A percentile compares a stretch with the other conserved stretches of the same genome.
Conservation (phyloP, 495 filamentous ascomycete genomes). For the Trichoderma asperelloides region DNA sequence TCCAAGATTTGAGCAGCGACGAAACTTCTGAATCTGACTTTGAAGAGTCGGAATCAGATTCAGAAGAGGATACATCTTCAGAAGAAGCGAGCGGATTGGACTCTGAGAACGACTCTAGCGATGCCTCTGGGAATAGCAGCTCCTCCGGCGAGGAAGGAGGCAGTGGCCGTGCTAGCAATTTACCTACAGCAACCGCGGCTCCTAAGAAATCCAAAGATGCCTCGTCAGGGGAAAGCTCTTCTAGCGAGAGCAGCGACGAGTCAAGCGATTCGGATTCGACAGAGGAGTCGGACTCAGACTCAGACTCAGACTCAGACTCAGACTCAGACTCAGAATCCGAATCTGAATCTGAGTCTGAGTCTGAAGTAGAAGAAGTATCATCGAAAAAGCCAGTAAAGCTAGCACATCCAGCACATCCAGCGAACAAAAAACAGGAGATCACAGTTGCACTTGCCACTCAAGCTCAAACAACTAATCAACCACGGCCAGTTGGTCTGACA, state of each 20-base stretch:
- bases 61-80: neutral
- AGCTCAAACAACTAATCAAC: conserved; percentile 8
- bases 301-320: conserved; percentile 15
- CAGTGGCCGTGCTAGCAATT: neutral
- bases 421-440: neutral
- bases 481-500: conserved; percentile 8
- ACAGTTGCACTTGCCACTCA: neutral
- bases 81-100: neutral
- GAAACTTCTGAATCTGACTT: neutral
- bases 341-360: conserved; percentile 13
- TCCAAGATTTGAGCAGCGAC: neutral
- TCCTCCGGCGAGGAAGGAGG: neutral
- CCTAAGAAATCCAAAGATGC: neutral
- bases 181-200: neutral
- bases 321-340: conserved; percentile 12
- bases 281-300: conserved; percentile 19
- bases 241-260: neutral
- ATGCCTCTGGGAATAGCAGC: neutral
- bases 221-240: neutral
- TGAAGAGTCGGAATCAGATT: neutral
- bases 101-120: neutral
- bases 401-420: neutral
- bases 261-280: conserved; percentile 13
- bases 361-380: conserved; percentile 9
- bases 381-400: neutral